These are phyloP conservation scores for Suillus fuscotomentosus DNA, from an alignment of 768 basidiomycete species.

Conservation along the genomic window DNA sequence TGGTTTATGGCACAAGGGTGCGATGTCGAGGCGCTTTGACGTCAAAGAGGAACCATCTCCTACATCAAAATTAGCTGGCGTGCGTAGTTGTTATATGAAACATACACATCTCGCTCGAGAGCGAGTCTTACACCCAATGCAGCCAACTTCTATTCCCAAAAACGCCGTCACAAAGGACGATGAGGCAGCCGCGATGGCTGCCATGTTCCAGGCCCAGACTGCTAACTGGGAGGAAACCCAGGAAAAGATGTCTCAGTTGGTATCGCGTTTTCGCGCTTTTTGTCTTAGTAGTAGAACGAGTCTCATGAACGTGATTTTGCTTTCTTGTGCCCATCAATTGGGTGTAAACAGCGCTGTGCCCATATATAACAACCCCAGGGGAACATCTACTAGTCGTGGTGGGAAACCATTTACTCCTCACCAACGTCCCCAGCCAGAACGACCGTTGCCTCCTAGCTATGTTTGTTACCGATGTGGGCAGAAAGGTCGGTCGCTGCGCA, in stretches of 20 bases:
- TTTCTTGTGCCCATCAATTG: constrained; percentile 26
- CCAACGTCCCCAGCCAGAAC: constrained; percentile 58
- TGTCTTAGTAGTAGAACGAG: constrained; percentile 62
- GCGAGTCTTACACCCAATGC: constrained; percentile 29
- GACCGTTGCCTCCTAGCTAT: constrained; percentile 90
- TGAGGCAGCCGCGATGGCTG: constrained; percentile 95
- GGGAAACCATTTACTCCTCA: constrained; percentile 49
- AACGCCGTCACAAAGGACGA: constrained; percentile 58
- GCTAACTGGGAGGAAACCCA: constrained; percentile 98
- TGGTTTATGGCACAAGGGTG: constrained; percentile 61
- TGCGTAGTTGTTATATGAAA: constrained; percentile 33
- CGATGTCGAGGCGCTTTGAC: constrained; percentile 91
- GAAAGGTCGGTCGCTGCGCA: constrained; percentile 62
- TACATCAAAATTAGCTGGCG: constrained; percentile 23
- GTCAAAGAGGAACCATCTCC: constrained; percentile 61
- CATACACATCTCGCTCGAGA: constrained; percentile 16
- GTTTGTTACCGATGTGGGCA: constrained; percentile 98
- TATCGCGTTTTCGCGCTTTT: constrained; percentile 58
- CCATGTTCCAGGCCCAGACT: constrained; percentile 94
- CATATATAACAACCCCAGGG: constrained; percentile 63
- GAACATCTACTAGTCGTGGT: constrained; percentile 59
- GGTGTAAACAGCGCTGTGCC: constrained; percentile 58
- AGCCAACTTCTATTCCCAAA: constrained; percentile 41
- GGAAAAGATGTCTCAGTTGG: constrained; percentile 99
- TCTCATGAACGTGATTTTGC: constrained; percentile 71